Base-by-base conservation (phyloP, 2,329 filamentous ascomycete genomes). In the Pyrenophora teres region DNA sequence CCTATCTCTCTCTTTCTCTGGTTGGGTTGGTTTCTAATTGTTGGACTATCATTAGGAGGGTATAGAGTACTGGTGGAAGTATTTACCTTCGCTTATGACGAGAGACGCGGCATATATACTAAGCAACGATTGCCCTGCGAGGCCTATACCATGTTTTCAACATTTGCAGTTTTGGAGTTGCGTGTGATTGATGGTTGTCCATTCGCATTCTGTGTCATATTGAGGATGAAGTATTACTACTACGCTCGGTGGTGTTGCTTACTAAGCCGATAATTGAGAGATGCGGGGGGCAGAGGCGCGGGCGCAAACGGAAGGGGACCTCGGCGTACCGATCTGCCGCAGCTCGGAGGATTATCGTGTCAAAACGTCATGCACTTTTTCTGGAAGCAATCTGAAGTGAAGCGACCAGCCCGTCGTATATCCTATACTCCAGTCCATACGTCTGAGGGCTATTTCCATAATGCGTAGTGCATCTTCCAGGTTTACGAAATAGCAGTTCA, bases 401-500 rank as follows among this genome's bases (percentile, higher is more conserved):
- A 15, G 23, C 36, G 35, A 45, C 19, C 39, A 46, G 18, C 21
- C 4, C 38, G 37, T 44, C 38, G 9, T 31, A n/a, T 46, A 36
- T 15, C 15, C 21, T 12, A 44, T 31, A 9, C 13, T 30, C 19
- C 27, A 35, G 43, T 25, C 12, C 44, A 31, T 8, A 30, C 18
- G 8, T 39, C 27, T 31, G n/a, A 27, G 19, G 50, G 42, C 39
- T 54, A 10, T 45, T 49, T 43, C 37, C 44, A 56, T 40, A 42
- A 59, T 59, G 53, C 41, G 25, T 45, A 56, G 30, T 54, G 44
- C 35, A 35, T 33, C 48, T 48, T 37, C 41, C 23, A 30, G 15
- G 40, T 52, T 40, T 32, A 52, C 35, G 13, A 42, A 56, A 64
- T 65, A 70, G 46, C 55, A 62, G 57, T 54, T 56, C 30, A 63